Conservation (phyloP, 2,329 filamentous ascomycete genomes). For the Macroventuria anomochaeta region DNA sequence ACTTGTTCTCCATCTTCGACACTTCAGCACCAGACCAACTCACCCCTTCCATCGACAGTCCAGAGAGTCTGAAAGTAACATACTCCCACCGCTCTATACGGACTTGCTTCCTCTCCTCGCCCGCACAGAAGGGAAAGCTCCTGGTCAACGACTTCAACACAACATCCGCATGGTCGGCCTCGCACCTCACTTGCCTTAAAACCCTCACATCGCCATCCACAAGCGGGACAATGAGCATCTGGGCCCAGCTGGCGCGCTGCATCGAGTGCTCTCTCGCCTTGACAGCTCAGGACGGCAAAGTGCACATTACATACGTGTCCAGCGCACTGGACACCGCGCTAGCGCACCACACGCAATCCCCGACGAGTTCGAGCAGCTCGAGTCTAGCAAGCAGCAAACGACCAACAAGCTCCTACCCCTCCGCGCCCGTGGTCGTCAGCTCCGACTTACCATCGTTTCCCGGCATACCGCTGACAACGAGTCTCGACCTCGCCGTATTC, state of each 20-base stretch:
- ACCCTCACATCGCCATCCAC: slow-evolving; percentile 17
- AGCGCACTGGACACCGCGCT: slow-evolving; percentile 26
- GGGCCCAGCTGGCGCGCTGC: slow-evolving; percentile 27
- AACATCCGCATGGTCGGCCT: slow-evolving; percentile 33
- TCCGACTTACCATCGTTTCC: slow-evolving; percentile 21
- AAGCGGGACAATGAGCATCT: slow-evolving; percentile 20
- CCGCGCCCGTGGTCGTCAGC: not conserved
- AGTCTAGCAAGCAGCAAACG: too few species aligned
- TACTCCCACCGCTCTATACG: slow-evolving; percentile 37
- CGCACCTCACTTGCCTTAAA: slow-evolving; percentile 34
- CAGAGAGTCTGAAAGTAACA: slow-evolving; percentile 27
- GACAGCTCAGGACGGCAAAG: slow-evolving; percentile 20
- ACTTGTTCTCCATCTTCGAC: slow-evolving; percentile 33
- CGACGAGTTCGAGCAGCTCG: not conserved
- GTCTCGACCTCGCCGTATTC: slow-evolving; percentile 35
- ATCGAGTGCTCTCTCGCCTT: slow-evolving; percentile 30
- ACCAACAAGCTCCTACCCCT: slow-evolving; percentile 5
- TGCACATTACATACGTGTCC: slow-evolving; percentile 33
- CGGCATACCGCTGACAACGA: not conserved
- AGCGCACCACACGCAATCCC: slow-evolving; percentile 11
- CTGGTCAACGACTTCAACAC: slow-evolving; percentile 21
- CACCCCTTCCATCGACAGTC: not conserved
- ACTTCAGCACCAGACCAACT: slow-evolving; percentile 11
- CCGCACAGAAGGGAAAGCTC: slow-evolving; percentile 16
- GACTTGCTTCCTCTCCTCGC: slow-evolving; percentile 27